Conservation (phyloP, 1,139 yeast genomes). For the Yamadazyma friedrichii region DNA sequence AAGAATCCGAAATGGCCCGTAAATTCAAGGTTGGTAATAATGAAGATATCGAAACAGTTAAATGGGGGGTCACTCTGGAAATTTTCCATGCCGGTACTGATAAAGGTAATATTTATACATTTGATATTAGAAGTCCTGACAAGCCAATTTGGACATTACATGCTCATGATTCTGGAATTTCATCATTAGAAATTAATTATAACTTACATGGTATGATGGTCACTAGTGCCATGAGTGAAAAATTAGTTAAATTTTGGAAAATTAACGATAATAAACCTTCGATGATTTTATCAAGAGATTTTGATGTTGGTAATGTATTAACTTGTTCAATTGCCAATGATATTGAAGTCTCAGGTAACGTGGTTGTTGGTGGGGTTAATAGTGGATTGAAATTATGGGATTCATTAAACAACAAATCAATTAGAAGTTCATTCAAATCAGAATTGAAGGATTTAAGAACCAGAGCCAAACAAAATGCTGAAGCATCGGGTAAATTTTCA, state of each 20-base stretch:
- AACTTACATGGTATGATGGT: constrained; percentile 72
- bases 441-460: constrained; percentile 55
- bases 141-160: constrained; percentile 92
- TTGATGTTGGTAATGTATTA: constrained; percentile 93
- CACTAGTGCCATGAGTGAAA: constrained; percentile 92
- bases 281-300: constrained; percentile 87
- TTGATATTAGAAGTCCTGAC: constrained; percentile 71
- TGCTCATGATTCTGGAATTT: constrained; percentile 94
- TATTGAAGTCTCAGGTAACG: constrained; percentile 77
- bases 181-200: constrained; percentile 71
- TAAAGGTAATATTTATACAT: constrained; percentile 84
- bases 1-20: constrained; percentile 56
- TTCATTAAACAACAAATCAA: constrained; percentile 75
- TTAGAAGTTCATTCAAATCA: constrained; percentile 64
- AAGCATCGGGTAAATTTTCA: constrained; percentile 55
- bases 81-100: constrained; percentile 89
- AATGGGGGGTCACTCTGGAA: constrained; percentile 64
- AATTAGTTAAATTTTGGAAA: constrained; percentile 85
- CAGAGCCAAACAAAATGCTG: constrained; percentile 59
- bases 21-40: constrained; percentile 58
- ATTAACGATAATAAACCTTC: constrained; percentile 61
- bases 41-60: constrained; percentile 83
- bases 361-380: constrained; percentile 85
- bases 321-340: constrained; percentile 85
- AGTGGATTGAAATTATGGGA: constrained; percentile 93